Evolutionary conservation across 2,329 filamentous ascomycete genomes (phyloP), one percentile per base, ranked within the genome.

Genomic region (Neospermospora avenae): DNA sequence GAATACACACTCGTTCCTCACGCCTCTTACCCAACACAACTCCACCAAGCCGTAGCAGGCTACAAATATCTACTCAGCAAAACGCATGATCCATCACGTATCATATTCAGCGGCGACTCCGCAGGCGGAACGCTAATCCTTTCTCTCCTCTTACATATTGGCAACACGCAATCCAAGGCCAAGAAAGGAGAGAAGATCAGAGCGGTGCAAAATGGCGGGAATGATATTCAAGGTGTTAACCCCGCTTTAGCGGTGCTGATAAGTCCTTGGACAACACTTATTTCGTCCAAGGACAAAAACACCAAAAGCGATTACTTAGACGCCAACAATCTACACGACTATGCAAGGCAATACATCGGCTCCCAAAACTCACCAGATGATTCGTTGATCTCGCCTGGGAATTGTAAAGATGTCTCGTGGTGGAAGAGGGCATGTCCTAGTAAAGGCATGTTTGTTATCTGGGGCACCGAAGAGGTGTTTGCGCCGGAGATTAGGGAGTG

Each of bases 231-330:
- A 59, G 60, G 60, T 18, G 60, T 59, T 3, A 25, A 56, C 34
- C 85, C 85, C 0, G 83, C 78, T 1, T 76, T 92, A 69, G 89
- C 87, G 1, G 79, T 87, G 22, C 78, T 95, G 62, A 90, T 96
- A 61, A 93, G 89, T 10, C 91, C 91, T 0, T 96, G 91, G 91
- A 80, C 87, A 13, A 88, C 86, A 1, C 82, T 96, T 42, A 78
- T 90, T 41, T 91, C 88, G 0, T 75, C 78, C 6, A 81, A 83
- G 55, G 87, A 93, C 68, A 79, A 78, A 56, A 85, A 89, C 65
- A 93, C 89, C 0, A 72, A 77, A 3, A 90, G 87, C 65, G 91
- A 96, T 73, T 96, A 89, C 70, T 81, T 96, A 37, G 84, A 91
- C 68, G 79, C 81, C 18, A 74, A 81, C 16, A 86, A 80, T 55